phyloP scores from a whole-genome alignment of 2,329 filamentous ascomycete genomes.

The Aureobasidium sp. region DNA sequence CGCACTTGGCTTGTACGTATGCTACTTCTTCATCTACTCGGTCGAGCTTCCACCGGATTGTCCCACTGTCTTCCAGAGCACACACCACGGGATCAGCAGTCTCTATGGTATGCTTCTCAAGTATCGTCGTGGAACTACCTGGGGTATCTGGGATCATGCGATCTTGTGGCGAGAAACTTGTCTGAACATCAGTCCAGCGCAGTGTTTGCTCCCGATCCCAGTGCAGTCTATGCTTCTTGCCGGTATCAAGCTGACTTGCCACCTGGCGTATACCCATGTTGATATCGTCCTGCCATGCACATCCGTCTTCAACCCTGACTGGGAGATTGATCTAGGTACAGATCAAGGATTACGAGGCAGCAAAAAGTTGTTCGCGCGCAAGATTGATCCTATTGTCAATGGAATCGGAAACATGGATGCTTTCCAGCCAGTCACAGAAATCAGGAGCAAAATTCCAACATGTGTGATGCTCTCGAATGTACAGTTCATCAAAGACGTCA shows the following conservation, averaged over 20 bases:
- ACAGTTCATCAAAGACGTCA: constrained; percentile 56
- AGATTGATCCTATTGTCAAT: constrained; percentile 60
- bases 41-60: constrained; percentile 43
- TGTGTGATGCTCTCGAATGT: constrained; percentile 61
- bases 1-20: constrained; percentile 30
- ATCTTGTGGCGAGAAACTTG: constrained; percentile 48
- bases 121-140: constrained; percentile 46
- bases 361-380: constrained; percentile 51
- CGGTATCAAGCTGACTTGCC: constrained; percentile 35
- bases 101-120: constrained; percentile 52
- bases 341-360: constrained; percentile 51
- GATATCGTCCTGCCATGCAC: constrained; percentile 52
- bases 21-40: constrained; percentile 45
- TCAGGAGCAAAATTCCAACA: constrained; percentile 52
- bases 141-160: constrained; percentile 54
- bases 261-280: constrained; percentile 45
- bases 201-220: constrained; percentile 36
- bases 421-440: constrained; percentile 54
- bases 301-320: constrained; percentile 58
- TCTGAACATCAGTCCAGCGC: constrained; percentile 29
- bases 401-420: constrained; percentile 59
- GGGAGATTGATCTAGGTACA: constrained; percentile 57
- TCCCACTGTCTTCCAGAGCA: constrained; percentile 49
- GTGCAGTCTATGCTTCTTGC: constrained; percentile 35
- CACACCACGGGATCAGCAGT: constrained; percentile 50